Conservation (phyloP, 2,329 filamentous ascomycete genomes). For the Calonectria montana region DNA sequence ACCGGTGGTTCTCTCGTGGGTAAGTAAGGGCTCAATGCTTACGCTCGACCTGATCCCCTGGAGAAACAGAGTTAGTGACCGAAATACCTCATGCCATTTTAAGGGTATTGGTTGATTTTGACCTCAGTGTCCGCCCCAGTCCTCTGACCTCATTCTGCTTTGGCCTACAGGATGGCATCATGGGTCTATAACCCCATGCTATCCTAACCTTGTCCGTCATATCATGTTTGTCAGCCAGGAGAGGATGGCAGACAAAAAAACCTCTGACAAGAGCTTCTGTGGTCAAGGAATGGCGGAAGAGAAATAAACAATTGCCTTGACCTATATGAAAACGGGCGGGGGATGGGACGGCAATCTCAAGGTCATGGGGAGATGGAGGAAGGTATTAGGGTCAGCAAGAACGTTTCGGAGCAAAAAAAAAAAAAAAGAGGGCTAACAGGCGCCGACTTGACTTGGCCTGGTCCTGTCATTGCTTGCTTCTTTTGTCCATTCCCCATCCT, state of each 20-base stretch:
- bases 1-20: conserved; percentile 23
- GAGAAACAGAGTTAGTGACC: conserved; percentile 25
- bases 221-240: conserved; percentile 12
- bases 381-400: conserved; percentile 23
- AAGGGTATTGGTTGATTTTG: conserved; percentile 18
- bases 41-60: conserved; percentile 15
- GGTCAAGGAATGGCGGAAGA: background rate
- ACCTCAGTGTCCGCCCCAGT: conserved; percentile 20
- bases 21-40: background rate
- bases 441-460: conserved; percentile 23
- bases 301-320: background rate
- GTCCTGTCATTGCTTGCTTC: conserved; percentile 33
- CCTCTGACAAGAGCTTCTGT: background rate
- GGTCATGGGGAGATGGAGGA: background rate
- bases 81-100: conserved; percentile 32
- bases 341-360: conserved; percentile 14
- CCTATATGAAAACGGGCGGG: background rate
- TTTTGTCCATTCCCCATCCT: conserved; percentile 14
- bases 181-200: conserved; percentile 16
- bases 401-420: conserved; percentile 22
- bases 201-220: conserved; percentile 29
- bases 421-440: conserved; percentile 15
- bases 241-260: conserved; percentile 19
- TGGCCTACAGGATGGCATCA: conserved; percentile 21
- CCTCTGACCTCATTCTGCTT: conserved; percentile 36